A percentile compares a stretch with the other conserved stretches of the same genome.
Conservation (phyloP, 768 basidiomycete genomes). For the Gloeostereum incarnatum region DNA sequence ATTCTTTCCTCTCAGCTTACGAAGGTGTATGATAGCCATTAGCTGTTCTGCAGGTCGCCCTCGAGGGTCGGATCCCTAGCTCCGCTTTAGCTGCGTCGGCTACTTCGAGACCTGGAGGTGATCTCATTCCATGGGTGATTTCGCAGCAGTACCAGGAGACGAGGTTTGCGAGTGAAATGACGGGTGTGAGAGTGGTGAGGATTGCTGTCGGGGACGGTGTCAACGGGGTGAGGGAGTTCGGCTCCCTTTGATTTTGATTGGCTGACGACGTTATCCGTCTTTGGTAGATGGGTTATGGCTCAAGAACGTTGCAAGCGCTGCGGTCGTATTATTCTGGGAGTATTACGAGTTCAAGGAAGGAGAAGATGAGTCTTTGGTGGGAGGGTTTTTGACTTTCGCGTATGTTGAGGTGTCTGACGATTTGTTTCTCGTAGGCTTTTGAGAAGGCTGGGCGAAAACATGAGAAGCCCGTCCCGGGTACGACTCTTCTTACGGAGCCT, state of each 20-base stretch:
- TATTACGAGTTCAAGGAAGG: conserved; percentile 81
- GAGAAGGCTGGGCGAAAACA: conserved; percentile 8
- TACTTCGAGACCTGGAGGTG: conserved; percentile 82
- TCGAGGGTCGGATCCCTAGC: conserved; percentile 89
- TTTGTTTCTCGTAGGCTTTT: too few species aligned
- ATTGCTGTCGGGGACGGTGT: conserved; percentile 94
- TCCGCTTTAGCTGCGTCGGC: conserved; percentile 78
- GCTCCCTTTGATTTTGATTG: conserved; percentile 5
- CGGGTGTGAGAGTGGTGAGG: conserved; percentile 85
- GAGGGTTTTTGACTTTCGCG: too few species aligned
- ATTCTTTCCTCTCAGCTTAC: too few species aligned
- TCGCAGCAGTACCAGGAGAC: conserved; percentile 94
- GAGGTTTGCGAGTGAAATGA: conserved; percentile 85
- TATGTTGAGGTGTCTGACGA: too few species aligned
- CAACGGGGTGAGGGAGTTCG: conserved; percentile 34
- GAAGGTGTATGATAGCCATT: too few species aligned
- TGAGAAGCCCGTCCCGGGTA: background rate
- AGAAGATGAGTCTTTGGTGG: conserved; percentile 24
- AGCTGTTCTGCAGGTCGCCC: conserved; percentile 90
- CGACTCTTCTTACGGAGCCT: conserved; percentile 66
- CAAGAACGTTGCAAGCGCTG: conserved; percentile 76
- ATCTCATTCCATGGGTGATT: conserved; percentile 97
- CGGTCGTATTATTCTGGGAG: conserved; percentile 93
- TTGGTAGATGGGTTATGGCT: conserved; percentile 91
- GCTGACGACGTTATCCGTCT: conserved; percentile 4